Conservation (phyloP, 1,139 yeast species). For the Pichia sp. region DNA sequence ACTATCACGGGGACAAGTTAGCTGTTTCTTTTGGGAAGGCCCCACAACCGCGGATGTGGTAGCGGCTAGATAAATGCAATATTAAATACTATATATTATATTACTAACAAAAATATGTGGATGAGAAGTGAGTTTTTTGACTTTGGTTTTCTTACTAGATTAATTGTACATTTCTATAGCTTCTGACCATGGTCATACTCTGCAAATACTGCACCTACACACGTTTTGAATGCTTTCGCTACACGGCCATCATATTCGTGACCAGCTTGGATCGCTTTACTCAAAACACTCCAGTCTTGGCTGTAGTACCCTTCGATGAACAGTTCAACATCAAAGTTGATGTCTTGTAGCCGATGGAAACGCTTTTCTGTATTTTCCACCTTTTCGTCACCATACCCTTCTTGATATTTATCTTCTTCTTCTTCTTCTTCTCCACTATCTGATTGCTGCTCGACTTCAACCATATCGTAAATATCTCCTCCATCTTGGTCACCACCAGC, state of each 20-base stretch:
- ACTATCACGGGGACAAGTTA: not conserved
- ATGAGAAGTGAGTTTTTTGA: no score
- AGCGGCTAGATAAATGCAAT: not conserved
- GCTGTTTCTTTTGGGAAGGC: not conserved
- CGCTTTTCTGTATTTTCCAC: not conserved
- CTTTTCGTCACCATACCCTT: not conserved
- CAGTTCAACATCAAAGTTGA: not conserved
- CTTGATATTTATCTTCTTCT: not conserved
- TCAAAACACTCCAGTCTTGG: slow-evolving; percentile 1
- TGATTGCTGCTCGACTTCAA: slow-evolving; percentile 40
- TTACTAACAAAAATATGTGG: no score
- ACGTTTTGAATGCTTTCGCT: not conserved
- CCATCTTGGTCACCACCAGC: slow-evolving; percentile 29
- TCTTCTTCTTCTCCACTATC: not conserved
- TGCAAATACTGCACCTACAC: not conserved
- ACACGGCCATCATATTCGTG: not conserved
- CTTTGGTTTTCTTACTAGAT: no score
- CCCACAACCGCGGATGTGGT: not conserved
- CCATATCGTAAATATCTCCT: slow-evolving; percentile 34
- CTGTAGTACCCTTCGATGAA: slow-evolving; percentile 1
- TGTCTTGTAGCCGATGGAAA: slow-evolving; percentile 1
- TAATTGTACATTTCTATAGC: not conserved
- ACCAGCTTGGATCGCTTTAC: not conserved
- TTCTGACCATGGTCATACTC: not conserved
- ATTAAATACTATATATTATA: no score